A percentile compares a stretch with the other conserved stretches of the same genome.
Conservation (phyloP, 78 protist species). For the Cavenderia fasciculata region DNA sequence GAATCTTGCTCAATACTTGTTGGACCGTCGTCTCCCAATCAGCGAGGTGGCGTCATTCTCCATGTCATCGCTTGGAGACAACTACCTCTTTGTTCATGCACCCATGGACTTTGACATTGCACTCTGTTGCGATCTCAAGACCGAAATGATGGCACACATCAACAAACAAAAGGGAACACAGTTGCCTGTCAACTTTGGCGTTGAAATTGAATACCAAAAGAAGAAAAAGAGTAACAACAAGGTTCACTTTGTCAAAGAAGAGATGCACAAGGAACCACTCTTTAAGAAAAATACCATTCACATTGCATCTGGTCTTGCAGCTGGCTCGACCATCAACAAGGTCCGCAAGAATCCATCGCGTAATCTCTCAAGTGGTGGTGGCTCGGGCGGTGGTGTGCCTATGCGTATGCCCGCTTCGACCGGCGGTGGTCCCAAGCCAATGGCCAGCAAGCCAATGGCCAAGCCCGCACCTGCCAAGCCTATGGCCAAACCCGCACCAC, state of each 20-base stretch:
- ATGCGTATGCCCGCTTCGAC: neutral
- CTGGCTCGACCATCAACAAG: constrained; percentile 19
- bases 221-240: constrained; percentile 71
- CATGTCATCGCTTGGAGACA: constrained; percentile 55
- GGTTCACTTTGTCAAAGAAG: constrained; percentile 62
- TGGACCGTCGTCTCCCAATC: constrained; percentile 66
- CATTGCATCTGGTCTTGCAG: constrained; percentile 63
- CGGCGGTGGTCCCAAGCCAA: neutral
- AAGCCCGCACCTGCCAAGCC: neutral
- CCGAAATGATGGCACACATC: constrained; percentile 68
- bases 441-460: constrained; percentile 9
- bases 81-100: constrained; percentile 70
- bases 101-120: constrained; percentile 59
- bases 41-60: constrained; percentile 51
- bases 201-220: constrained; percentile 36
- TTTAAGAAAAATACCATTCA: constrained; percentile 46
- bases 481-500: neutral
- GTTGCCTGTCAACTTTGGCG: neutral
- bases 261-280: constrained; percentile 53
- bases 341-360: constrained; percentile 55
- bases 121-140: constrained; percentile 58
- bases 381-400: neutral
- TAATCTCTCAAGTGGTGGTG: neutral
- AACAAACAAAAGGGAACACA: constrained; percentile 58
- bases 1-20: constrained; percentile 58